Evolutionary conservation across 345 rosid species (phyloP).

Genomic region (Eucalyptus camaldulensis): DNA sequence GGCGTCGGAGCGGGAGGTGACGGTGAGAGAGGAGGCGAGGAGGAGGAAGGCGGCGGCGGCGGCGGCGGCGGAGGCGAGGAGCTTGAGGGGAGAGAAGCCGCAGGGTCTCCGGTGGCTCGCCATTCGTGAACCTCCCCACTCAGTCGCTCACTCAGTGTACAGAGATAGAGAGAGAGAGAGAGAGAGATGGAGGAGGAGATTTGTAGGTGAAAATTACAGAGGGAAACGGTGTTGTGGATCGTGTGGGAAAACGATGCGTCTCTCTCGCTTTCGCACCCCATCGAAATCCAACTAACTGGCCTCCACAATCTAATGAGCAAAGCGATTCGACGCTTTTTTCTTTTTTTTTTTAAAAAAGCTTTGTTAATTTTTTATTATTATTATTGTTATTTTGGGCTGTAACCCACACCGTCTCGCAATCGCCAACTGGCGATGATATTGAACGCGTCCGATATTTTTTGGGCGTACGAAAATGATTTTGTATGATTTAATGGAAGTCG

Average conservation of each 20-base stretch:
- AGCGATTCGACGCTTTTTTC: no score
- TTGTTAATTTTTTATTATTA: no score
- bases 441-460: not conserved
- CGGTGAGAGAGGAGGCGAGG: slow-evolving; percentile 38
- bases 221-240: not conserved
- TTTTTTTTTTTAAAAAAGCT: not conserved
- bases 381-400: not conserved
- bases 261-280: no score
- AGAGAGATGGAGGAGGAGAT: not conserved
- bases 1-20: slow-evolving; percentile 18
- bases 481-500: not conserved
- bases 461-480: not conserved
- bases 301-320: not conserved
- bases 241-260: not conserved
- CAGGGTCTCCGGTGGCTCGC: slow-evolving; percentile 25
- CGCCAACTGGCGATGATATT: not conserved
- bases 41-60: slow-evolving; percentile 30
- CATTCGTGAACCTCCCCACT: slow-evolving; percentile 8
- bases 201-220: not conserved
- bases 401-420: not conserved
- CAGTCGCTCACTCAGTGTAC: not conserved
- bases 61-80: slow-evolving; percentile 29
- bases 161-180: not conserved
- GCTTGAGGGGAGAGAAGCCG: slow-evolving; percentile 14
- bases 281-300: not conserved